Conservation (phyloP, 768 basidiomycete genomes). For the Mycena galericulata region DNA sequence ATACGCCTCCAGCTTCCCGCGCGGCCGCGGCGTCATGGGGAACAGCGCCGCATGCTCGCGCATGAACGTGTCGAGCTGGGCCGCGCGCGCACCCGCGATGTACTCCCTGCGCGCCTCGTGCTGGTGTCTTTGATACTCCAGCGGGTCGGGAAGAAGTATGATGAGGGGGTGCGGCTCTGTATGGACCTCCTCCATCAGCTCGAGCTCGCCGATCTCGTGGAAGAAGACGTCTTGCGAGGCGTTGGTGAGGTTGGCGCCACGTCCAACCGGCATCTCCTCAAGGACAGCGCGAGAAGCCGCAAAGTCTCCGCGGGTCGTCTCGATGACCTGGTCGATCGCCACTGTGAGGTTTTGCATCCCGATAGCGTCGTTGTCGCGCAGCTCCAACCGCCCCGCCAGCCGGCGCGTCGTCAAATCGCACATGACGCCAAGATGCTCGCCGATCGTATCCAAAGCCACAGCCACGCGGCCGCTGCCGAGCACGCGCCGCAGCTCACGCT, state of each 20-base stretch:
- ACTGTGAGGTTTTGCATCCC: conserved; percentile 16
- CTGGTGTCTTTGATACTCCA: background rate
- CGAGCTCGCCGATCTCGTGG: conserved; percentile 29
- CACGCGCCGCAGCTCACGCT: too few species aligned
- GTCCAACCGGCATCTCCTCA: too few species aligned
- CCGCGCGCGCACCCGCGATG: conserved; percentile 6
- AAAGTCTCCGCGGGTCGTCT: conserved; percentile 5
- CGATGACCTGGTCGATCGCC: conserved; percentile 23
- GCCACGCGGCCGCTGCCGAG: too few species aligned
- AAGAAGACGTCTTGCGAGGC: conserved; percentile 21
- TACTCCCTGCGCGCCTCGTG: conserved; percentile 6
- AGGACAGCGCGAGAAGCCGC: too few species aligned
- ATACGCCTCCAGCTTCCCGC: conserved; percentile 20
- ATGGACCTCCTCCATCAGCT: conserved; percentile 17
- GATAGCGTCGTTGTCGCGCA: too few species aligned
- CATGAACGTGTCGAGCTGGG: conserved; percentile 24
- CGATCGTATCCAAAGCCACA: too few species aligned
- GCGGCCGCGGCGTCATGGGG: conserved; percentile 21
- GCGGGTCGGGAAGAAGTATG: background rate
- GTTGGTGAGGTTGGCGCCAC: too few species aligned
- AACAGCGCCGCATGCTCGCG: conserved; percentile 12
- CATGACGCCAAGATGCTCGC: too few species aligned
- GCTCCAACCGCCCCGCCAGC: too few species aligned
- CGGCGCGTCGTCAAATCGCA: too few species aligned
- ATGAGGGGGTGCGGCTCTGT: background rate